A percentile compares a stretch with the other conserved stretches of the same genome.
These are phyloP conservation scores for Leptographium flavum DNA, from an alignment of 2,329 filamentous ascomycete genomes.

Conservation along the genomic window DNA sequence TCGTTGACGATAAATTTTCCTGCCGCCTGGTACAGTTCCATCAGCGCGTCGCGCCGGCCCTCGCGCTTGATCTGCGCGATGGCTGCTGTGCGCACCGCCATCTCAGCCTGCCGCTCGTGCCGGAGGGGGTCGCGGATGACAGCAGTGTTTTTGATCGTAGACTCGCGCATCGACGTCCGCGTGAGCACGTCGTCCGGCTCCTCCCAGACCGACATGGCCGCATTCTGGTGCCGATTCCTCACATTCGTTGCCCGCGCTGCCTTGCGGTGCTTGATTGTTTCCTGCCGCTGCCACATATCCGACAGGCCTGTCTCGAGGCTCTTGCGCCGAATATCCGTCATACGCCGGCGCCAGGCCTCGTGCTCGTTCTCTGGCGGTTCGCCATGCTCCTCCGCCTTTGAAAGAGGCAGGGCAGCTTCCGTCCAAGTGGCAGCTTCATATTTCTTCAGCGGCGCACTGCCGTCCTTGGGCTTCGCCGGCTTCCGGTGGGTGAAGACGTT, in stretches of 20 bases:
- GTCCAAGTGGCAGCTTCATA: slow-evolving; percentile 44
- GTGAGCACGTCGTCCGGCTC: slow-evolving; percentile 62
- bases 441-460: slow-evolving; percentile 32
- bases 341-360: slow-evolving; percentile 52
- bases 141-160: slow-evolving; percentile 32
- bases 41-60: slow-evolving; percentile 54
- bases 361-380: slow-evolving; percentile 21
- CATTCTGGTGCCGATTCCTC: slow-evolving; percentile 29
- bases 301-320: slow-evolving; percentile 60
- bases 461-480: slow-evolving; percentile 7
- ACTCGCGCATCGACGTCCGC: slow-evolving; percentile 45
- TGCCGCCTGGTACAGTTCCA: slow-evolving; percentile 82
- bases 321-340: slow-evolving; percentile 57
- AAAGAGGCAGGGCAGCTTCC: slow-evolving; percentile 39
- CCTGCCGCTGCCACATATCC: slow-evolving; percentile 55
- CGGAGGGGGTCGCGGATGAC: slow-evolving; percentile 49
- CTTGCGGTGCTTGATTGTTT: slow-evolving; percentile 20
- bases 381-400: slow-evolving; percentile 24
- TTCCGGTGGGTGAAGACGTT: slow-evolving; percentile 51
- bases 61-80: slow-evolving; percentile 37
- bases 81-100: slow-evolving; percentile 24
- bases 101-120: slow-evolving; percentile 35
- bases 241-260: slow-evolving; percentile 21
- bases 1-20: slow-evolving; percentile 76
- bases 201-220: slow-evolving; percentile 45